A percentile compares a stretch with the other conserved stretches of the same genome.
These are phyloP conservation scores for Fagus sylvatica DNA, from an alignment of 306 rosid species.

Conservation along the genomic window DNA sequence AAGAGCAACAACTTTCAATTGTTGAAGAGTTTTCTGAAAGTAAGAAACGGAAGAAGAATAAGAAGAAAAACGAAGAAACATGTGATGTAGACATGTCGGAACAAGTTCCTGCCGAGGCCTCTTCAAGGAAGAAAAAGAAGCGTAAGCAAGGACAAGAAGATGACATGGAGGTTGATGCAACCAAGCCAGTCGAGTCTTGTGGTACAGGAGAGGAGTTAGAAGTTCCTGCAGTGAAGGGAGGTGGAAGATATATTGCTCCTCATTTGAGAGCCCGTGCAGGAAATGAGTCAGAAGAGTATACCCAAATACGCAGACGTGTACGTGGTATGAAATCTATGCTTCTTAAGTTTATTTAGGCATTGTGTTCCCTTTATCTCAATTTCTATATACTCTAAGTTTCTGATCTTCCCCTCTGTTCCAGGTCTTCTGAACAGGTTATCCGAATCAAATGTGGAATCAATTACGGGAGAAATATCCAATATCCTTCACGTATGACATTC, in stretches of 20 bases:
- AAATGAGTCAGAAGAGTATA: conserved; percentile 68
- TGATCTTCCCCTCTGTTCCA: conserved; percentile 30
- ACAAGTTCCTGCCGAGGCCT: conserved; percentile 25
- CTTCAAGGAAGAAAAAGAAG: conserved; percentile 46
- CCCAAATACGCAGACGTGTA: conserved; percentile 61
- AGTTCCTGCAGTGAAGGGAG: conserved; percentile 28
- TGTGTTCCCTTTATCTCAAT: conserved; percentile 6
- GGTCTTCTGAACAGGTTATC: conserved; percentile 70
- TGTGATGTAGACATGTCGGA: conserved; percentile 28
- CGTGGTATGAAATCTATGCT: conserved; percentile 40
- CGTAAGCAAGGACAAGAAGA: conserved; percentile 32
- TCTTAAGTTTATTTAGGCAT: conserved; percentile 17
- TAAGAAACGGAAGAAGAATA: conserved; percentile 37
- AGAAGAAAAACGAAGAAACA: conserved; percentile 20
- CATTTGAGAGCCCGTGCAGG: conserved; percentile 67
- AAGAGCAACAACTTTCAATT: background rate
- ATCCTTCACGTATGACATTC: conserved; percentile 44
- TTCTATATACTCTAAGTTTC: background rate
- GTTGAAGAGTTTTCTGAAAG: conserved; percentile 28
- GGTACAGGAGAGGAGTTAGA: conserved; percentile 27
- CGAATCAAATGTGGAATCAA: conserved; percentile 74
- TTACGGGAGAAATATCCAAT: conserved; percentile 62
- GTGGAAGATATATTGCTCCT: conserved; percentile 69
- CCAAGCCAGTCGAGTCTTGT: conserved; percentile 24
- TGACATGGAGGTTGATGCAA: conserved; percentile 12